Base-by-base conservation (phyloP, 306 rosid genomes). In the Rosa chinensis region DNA sequence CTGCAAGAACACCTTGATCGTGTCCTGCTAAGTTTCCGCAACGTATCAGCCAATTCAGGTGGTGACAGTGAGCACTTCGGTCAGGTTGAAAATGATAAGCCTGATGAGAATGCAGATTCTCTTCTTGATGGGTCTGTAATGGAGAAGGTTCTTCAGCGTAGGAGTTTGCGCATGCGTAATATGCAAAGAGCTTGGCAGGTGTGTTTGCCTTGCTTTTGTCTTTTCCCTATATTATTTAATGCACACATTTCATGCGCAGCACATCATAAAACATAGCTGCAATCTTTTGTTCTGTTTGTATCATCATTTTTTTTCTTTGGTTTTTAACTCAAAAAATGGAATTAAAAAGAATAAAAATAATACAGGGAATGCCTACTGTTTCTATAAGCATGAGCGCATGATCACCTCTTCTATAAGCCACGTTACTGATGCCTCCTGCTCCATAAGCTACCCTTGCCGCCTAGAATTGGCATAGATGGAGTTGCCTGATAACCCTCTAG, bases 161-260 rank as follows among this genome's bases (percentile, higher is more conserved):
- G 89, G 84, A 92, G 98, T 86, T 82, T 94, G 88, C 90, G 94
- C 82, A 89, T 94, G 92, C 97, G 97, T 64, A 92, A 92, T 86
- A 85, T 90, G 98, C 98, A 94, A 86, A 85, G 97, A 87, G 63
- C 97, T 84, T 94, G 97, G 97, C 91, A 90, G 93, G 98, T 94
- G 82, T 68, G 56, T 58, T 70, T 76, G 42, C 73, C 53, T 81
- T 48, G 7, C 25, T 37, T 25, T 21, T 66, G 48, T 39, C 73
- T 66, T 21, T 4, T 32, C 68, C 40, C 42, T 59, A 11, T 52
- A 18, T 28, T 49, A 13, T 43, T 43, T 43, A 32, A 58, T 58
- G 37, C 32, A 70, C 32, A 70, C 75, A 66, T 40, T 39, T 53
- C 0, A 39, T 40, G 0, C 1, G 39, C 61, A 23, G 10, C 72